Percentiles rank a stretch among this genome's conserved stretches.
phyloP scores from a whole-genome alignment of 108 stramenopile genomes.

The Stephanodiscus minutulus region DNA sequence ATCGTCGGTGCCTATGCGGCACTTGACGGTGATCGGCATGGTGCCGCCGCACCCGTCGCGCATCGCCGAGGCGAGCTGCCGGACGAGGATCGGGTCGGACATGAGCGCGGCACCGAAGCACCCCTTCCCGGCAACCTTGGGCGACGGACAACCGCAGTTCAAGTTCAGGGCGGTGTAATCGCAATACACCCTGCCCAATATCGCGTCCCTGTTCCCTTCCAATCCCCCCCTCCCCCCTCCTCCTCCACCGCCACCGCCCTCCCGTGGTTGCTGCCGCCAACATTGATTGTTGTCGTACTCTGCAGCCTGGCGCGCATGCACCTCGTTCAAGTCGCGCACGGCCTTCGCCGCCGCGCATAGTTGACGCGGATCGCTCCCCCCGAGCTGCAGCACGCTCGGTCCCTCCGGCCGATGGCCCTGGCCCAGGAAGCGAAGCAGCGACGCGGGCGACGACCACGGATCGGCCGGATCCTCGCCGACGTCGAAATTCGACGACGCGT shows the following conservation, averaged over 20 bases:
- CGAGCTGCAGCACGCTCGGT: constrained; percentile 93
- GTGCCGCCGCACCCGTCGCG: constrained; percentile 64
- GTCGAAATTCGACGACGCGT: constrained; percentile 22
- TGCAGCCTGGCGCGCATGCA: too few relatives aligned
- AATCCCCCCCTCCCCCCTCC: too few relatives aligned
- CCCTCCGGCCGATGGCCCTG: constrained; percentile 61
- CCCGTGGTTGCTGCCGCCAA: too few relatives aligned
- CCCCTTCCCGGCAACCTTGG: constrained; percentile 95
- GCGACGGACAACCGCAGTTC: constrained; percentile 98
- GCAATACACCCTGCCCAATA: too few relatives aligned
- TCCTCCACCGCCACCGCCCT: too few relatives aligned
- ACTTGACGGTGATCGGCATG: constrained; percentile 94
- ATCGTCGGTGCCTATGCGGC: constrained; percentile 92
- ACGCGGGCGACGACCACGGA: not conserved
- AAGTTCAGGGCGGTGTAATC: constrained; percentile 97
- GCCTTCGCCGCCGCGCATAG: constrained; percentile 75
- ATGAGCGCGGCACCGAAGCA: constrained; percentile 99
- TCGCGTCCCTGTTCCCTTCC: too few relatives aligned
- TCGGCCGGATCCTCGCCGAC: constrained; percentile 2
- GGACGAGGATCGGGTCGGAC: constrained; percentile 90
- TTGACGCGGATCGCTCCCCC: constrained; percentile 89
- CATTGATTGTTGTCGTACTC: too few relatives aligned
- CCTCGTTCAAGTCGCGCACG: constrained; percentile 70
- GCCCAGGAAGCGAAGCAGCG: constrained; percentile 45
- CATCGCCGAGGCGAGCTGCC: constrained; percentile 71